A percentile compares a stretch with the other conserved stretches of the same genome.
These are phyloP conservation scores for Fomitopsis pulvina DNA, from an alignment of 768 basidiomycete species.

Conservation along the genomic window DNA sequence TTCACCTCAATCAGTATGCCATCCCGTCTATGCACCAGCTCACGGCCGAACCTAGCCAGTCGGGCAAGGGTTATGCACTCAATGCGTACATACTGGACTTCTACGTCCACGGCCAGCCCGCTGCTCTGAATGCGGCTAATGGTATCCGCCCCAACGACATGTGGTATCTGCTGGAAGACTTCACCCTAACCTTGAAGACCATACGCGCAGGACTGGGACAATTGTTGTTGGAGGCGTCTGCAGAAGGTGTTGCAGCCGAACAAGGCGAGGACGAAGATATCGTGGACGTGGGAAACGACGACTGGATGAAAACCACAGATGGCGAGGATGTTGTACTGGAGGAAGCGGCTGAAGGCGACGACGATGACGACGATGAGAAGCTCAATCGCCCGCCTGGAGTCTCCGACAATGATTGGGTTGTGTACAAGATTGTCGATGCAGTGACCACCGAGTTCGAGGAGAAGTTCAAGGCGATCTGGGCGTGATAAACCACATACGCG, in stretches of 20 bases:
- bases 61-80: slow-evolving; percentile 28
- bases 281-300: slow-evolving; percentile 10
- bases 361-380: slow-evolving; percentile 14
- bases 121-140: slow-evolving; percentile 43
- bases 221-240: slow-evolving; percentile 28
- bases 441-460: slow-evolving; percentile 44
- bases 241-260: not conserved
- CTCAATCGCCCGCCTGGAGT: slow-evolving; percentile 33
- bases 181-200: slow-evolving; percentile 41
- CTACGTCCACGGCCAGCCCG: slow-evolving; percentile 55
- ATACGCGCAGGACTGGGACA: slow-evolving; percentile 46
- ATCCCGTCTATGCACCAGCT: slow-evolving; percentile 47
- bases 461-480: slow-evolving; percentile 64
- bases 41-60: slow-evolving; percentile 17
- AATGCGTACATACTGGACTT: slow-evolving; percentile 70
- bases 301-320: slow-evolving; percentile 25
- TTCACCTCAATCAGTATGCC: slow-evolving; percentile 51
- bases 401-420: slow-evolving; percentile 43
- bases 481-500: slow-evolving; percentile 19
- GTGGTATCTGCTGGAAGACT: slow-evolving; percentile 62
- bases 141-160: slow-evolving; percentile 54
- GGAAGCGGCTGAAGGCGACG: slow-evolving; percentile 15
- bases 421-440: slow-evolving; percentile 42
- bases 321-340: slow-evolving; percentile 24
- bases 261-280: slow-evolving; percentile 7